Evolutionary conservation across 768 basidiomycete genomes (phyloP).

Genomic region (Phallus indusiatus): DNA sequence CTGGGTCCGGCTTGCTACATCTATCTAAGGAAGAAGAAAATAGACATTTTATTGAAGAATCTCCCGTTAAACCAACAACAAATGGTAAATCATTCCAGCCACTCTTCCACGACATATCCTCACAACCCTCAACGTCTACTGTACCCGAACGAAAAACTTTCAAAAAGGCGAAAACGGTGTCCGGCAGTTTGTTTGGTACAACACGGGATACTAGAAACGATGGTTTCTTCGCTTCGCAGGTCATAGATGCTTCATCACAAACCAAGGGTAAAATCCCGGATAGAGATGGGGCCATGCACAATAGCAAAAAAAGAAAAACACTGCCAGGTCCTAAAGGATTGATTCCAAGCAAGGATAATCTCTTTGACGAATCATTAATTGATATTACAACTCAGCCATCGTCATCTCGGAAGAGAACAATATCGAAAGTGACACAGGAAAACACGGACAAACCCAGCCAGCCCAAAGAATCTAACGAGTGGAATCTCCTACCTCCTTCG

Average conservation of each 20-base stretch:
- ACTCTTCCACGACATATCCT: conserved; percentile 50
- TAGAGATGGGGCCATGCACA: background rate
- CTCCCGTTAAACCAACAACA: conserved; percentile 54
- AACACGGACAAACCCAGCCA: conserved; percentile 1
- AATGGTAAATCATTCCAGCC: conserved; percentile 55
- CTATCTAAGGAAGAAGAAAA: conserved; percentile 23
- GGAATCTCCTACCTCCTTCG: conserved; percentile 52
- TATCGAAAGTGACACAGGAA: conserved; percentile 27
- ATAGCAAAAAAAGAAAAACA: conserved; percentile 2
- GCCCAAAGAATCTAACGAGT: conserved; percentile 5
- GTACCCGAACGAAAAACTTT: background rate
- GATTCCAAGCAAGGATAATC: conserved; percentile 12
- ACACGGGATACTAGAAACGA: background rate
- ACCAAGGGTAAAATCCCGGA: background rate
- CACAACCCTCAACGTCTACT: background rate
- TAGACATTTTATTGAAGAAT: conserved; percentile 51
- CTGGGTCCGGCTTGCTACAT: conserved; percentile 21
- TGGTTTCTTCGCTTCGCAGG: background rate
- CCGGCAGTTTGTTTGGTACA: background rate
- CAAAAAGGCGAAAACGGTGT: conserved; percentile 1
- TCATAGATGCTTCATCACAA: background rate
- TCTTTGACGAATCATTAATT: background rate
- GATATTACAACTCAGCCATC: background rate
- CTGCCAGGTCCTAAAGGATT: conserved; percentile 10
- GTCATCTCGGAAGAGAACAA: conserved; percentile 33